These are phyloP conservation scores for Nothopassalora personata DNA, from an alignment of 2,329 filamentous ascomycete genomes.

Conservation along the genomic window DNA sequence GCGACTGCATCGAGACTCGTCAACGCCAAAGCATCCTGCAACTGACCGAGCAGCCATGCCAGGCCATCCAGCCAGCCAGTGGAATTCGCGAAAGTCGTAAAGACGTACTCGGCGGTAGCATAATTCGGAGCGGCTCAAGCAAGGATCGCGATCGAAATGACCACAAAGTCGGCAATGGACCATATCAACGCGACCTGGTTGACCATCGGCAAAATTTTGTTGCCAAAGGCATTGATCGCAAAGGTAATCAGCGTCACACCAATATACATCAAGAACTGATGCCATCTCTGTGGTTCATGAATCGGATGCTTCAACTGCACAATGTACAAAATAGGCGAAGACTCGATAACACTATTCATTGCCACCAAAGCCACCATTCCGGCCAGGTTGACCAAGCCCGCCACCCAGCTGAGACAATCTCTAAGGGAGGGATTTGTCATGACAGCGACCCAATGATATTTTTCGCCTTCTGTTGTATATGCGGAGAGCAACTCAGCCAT, in stretches of 20 bases:
- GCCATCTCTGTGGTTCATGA: slow-evolving; percentile 58
- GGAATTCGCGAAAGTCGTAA: slow-evolving; percentile 59
- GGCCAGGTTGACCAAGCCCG: slow-evolving; percentile 68
- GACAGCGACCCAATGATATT: slow-evolving; percentile 69
- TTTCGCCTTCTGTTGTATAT: slow-evolving; percentile 42
- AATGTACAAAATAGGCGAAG: slow-evolving; percentile 60
- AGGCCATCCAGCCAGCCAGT: slow-evolving; percentile 37
- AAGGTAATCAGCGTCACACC: slow-evolving; percentile 60
- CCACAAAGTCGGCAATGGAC: slow-evolving; percentile 62
- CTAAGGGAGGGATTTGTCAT: slow-evolving; percentile 57
- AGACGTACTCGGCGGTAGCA: slow-evolving; percentile 61
- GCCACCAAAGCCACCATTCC: slow-evolving; percentile 68
- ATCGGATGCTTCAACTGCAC: slow-evolving; percentile 56
- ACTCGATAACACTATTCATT: slow-evolving; percentile 62
- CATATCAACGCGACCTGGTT: slow-evolving; percentile 67
- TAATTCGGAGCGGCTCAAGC: slow-evolving; percentile 62
- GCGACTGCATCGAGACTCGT: slow-evolving; percentile 49
- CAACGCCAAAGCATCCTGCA: slow-evolving; percentile 32
- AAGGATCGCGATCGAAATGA: slow-evolving; percentile 66
- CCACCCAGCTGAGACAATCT: slow-evolving; percentile 61
- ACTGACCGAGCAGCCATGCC: slow-evolving; percentile 41
- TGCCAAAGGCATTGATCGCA: slow-evolving; percentile 60
- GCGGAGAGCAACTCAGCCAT: slow-evolving; percentile 62
- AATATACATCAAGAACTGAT: slow-evolving; percentile 69
- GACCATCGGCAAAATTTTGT: slow-evolving; percentile 56